Conservation (phyloP, 2,329 filamentous ascomycete species). For the Phialophora expanda region DNA sequence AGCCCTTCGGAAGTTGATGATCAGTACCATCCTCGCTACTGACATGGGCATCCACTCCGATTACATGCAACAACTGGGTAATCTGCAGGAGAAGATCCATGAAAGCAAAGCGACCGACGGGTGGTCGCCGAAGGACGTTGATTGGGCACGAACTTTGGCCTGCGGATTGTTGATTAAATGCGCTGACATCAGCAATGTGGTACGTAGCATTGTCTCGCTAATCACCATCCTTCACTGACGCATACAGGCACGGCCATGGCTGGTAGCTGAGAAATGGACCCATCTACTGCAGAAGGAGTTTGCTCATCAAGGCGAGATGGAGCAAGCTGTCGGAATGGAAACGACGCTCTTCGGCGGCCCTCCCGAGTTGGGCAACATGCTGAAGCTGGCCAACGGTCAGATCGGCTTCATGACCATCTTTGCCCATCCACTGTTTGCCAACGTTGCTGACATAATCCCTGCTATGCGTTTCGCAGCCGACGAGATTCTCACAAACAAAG, state of each 20-base stretch:
- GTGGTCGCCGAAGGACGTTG: constrained; percentile 76
- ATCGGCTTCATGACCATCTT: constrained; percentile 97
- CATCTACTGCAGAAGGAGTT: constrained; percentile 95
- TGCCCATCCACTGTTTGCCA: constrained; percentile 87
- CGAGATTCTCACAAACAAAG: constrained; percentile 78
- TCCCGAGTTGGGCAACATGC: constrained; percentile 78
- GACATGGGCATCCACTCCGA: constrained; percentile 98
- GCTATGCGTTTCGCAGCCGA: constrained; percentile 81
- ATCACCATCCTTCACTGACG: constrained; percentile 12
- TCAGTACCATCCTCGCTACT: constrained; percentile 94
- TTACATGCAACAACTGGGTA: constrained; percentile 88
- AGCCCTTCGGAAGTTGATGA: constrained; percentile 86
- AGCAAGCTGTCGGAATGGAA: constrained; percentile 81
- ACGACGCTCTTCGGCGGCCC: constrained; percentile 82
- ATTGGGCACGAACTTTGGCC: constrained; percentile 78
- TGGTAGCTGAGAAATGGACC: constrained; percentile 86
- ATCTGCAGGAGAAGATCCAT: constrained; percentile 76
- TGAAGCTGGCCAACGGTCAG: constrained; percentile 84
- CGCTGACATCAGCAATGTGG: constrained; percentile 97
- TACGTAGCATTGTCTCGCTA: constrained; percentile 57
- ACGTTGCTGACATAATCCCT: constrained; percentile 83
- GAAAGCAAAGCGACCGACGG: constrained; percentile 67
- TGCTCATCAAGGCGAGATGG: constrained; percentile 89
- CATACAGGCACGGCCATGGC: constrained; percentile 77
- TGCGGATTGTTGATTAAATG: constrained; percentile 96